Evolutionary conservation across 495 filamentous ascomycete genomes (phyloP).

Genomic region (Chaetomium tenue): DNA sequence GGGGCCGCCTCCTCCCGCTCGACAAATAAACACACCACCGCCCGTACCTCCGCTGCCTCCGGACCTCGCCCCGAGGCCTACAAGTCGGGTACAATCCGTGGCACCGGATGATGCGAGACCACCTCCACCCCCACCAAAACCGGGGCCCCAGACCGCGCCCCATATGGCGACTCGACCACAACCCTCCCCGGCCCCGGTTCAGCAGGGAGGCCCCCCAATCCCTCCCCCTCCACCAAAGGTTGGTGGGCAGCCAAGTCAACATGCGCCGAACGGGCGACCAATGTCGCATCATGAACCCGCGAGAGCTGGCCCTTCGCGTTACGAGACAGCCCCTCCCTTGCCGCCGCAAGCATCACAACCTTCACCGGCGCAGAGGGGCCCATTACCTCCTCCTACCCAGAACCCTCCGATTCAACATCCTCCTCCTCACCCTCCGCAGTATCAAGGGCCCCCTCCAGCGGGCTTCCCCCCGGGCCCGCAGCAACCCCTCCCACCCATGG

Average conservation of each 20-base stretch:
- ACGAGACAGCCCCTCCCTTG: conserved; percentile 45
- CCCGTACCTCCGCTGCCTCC: conserved; percentile 45
- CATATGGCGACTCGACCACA: conserved; percentile 32
- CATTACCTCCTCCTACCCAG: conserved; percentile 14
- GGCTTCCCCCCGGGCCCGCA: conserved; percentile 28
- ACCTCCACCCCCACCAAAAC: conserved; percentile 48
- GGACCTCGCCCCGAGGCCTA: conserved; percentile 29
- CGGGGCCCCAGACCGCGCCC: conserved; percentile 33
- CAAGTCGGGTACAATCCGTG: conserved; percentile 17
- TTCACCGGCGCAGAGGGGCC: conserved; percentile 11
- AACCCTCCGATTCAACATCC: conserved; percentile 12
- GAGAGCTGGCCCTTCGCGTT: conserved; percentile 39
- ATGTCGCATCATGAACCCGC: conserved; percentile 31
- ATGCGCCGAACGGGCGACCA: conserved; percentile 22
- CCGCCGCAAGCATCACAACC: conserved; percentile 33
- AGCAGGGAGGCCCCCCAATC: conserved; percentile 31
- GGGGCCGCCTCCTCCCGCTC: conserved; percentile 45
- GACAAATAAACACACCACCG: conserved; percentile 36
- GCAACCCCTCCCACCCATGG: conserved; percentile 23
- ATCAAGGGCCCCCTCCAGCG: conserved; percentile 39
- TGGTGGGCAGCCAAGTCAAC: conserved; percentile 33
- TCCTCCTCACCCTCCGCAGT: conserved; percentile 22
- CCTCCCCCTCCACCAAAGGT: conserved; percentile 40
- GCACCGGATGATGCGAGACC: conserved; percentile 29
- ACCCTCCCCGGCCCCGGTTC: conserved; percentile 12